Percentiles rank a stretch among this genome's conserved stretches.
Evolutionary conservation across 2,329 filamentous ascomycete species (phyloP).

Genomic region (Ophiostoma piceae): DNA sequence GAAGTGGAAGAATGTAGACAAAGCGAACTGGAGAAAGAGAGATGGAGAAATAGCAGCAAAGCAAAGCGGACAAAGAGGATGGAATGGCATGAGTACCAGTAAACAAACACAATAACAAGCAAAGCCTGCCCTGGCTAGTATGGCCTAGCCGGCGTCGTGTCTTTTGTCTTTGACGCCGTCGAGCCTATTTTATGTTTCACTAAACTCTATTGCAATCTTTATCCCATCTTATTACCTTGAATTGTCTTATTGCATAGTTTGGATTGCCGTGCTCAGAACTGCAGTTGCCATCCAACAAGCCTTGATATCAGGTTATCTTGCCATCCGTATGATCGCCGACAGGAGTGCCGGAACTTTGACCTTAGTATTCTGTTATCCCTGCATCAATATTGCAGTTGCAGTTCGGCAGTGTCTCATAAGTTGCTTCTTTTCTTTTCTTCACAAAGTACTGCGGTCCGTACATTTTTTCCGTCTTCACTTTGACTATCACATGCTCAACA

Average conservation of each 20-base stretch:
- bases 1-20: slow-evolving; percentile 7
- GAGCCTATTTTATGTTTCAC: not conserved
- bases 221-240: not conserved
- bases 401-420: not conserved
- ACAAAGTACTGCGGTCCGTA: not conserved
- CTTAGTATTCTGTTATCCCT: not conserved
- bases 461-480: not conserved
- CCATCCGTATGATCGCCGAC: slow-evolving; percentile 1
- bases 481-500: not conserved
- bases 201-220: not conserved
- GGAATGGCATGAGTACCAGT: not conserved
- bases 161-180: not conserved
- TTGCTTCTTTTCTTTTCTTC: not conserved
- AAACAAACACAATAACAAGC: not conserved
- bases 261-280: not conserved
- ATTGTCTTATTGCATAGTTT: not conserved
- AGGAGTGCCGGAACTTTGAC: not conserved
- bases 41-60: not conserved
- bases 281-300: not conserved
- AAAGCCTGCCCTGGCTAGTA: not conserved
- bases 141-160: not conserved
- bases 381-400: not conserved
- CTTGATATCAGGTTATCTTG: not conserved
- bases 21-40: not conserved
- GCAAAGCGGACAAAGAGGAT: not conserved